Evolutionary conservation across 75 land plant genomes (phyloP), one percentile per base, ranked within the genome.

Genomic region (Azolla pinnata): DNA sequence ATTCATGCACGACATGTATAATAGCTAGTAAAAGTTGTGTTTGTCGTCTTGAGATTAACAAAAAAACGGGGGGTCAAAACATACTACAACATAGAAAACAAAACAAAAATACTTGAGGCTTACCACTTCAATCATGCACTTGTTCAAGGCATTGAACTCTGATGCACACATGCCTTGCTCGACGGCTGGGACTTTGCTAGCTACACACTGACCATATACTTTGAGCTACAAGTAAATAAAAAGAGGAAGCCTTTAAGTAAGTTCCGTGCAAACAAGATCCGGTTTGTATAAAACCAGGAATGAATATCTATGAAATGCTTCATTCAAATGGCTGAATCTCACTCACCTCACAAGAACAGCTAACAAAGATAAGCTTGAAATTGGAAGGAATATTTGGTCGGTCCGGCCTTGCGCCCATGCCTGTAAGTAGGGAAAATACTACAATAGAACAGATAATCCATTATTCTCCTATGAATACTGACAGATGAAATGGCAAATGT

Each of bases 141-240:
- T 51, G 64, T 80, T 88, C 25, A 93, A 63, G 30, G 75, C 76
- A 65, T 76, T 31, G 58, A 93, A 89, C 65, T 89, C 87, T 70
- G 88, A 77, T 59, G 64, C 47, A 46, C 98, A 93, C 90, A 89
- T 88, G 44, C 84, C 81, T 60, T 52, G 80, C 60, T 93, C 98
- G 63, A 93, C 74, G 33, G 80, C 78, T 18, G 98, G 90, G 56
- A 87, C 81, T 52, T 71, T 85, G 42, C 66, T 61, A 30, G 87
- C 81, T 19, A 93, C 76, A 62, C 98, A 93, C 44, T 51, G 73
- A 14, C 98, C 98, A 59, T 92, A 92, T 29, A 68, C 83, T 74
- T 81, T 83, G 17, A 79, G 77, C 98, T 93, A 67, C 27, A 65
- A 4, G 17, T 18, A 14, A 46, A 38, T 38, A 38, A 38, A 38